Conservation (phyloP, 2,329 filamentous ascomycete genomes). For the Microdochium nivale region DNA sequence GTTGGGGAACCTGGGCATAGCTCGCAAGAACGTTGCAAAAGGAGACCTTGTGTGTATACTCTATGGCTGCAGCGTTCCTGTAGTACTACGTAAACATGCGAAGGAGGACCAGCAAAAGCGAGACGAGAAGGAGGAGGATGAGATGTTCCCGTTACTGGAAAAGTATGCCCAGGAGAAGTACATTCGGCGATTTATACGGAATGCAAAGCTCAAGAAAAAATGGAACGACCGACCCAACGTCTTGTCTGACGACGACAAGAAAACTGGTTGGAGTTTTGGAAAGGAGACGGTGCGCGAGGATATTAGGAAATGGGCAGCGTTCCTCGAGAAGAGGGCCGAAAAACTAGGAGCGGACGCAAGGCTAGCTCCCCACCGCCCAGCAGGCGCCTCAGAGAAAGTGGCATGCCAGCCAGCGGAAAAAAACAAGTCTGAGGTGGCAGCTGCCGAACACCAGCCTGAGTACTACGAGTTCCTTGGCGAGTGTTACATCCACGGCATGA, state of each 20-base stretch:
- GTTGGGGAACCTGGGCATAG: constrained; percentile 6
- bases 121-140: constrained; percentile 2
- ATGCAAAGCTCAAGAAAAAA: neutral
- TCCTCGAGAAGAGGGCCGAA: neutral
- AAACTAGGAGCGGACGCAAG: neutral
- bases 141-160: neutral
- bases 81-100: constrained; percentile 5
- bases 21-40: constrained; percentile 3
- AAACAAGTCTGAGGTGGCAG: neutral
- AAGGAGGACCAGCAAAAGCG: neutral
- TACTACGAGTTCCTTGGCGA: constrained; percentile 10
- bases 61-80: constrained; percentile 14
- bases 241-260: neutral
- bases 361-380: neutral
- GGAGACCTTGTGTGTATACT: constrained; percentile 13
- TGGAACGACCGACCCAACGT: neutral
- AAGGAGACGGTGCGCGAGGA: neutral
- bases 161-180: neutral
- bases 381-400: neutral
- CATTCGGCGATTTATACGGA: neutral
- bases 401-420: neutral
- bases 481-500: constrained; percentile 13
- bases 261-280: neutral
- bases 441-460: constrained; percentile 1
- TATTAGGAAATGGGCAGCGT: neutral